Evolutionary conservation across 1,284 basidiomycete species (phyloP).

Genomic region (Ustilago esculenta): DNA sequence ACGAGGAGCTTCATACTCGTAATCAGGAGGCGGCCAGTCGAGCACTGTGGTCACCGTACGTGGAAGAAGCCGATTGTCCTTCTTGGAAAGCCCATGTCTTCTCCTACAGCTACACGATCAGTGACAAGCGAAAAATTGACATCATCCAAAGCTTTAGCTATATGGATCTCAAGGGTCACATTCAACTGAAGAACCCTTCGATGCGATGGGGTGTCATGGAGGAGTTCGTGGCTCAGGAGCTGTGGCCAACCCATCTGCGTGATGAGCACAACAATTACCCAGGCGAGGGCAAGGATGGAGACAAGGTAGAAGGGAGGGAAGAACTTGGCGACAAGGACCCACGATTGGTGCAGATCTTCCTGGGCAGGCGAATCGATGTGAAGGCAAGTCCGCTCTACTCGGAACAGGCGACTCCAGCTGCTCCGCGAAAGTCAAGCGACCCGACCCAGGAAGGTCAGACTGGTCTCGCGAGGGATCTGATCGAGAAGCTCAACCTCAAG

Average conservation of each 20-base stretch:
- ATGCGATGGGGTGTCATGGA: slow-evolving; percentile 84
- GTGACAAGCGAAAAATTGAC: slow-evolving; percentile 33
- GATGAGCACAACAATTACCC: slow-evolving; percentile 41
- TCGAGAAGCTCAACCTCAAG: slow-evolving; percentile 76
- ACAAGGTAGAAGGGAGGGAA: slow-evolving; percentile 27
- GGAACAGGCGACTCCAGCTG: slow-evolving; percentile 9
- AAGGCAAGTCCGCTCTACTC: slow-evolving; percentile 23
- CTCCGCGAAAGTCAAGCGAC: slow-evolving; percentile 43
- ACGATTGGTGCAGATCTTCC: slow-evolving; percentile 56
- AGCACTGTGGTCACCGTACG: slow-evolving; percentile 27
- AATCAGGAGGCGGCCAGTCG: slow-evolving; percentile 27
- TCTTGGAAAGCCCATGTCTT: slow-evolving; percentile 62
- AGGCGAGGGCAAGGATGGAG: slow-evolving; percentile 25
- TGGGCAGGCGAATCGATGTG: slow-evolving; percentile 46
- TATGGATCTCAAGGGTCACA: slow-evolving; percentile 83
- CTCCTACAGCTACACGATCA: slow-evolving; percentile 55
- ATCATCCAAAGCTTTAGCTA: slow-evolving; percentile 85
- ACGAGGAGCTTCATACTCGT: slow-evolving; percentile 56
- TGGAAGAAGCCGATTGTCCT: slow-evolving; percentile 23
- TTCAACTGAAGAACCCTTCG: slow-evolving; percentile 83
- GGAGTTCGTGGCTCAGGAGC: slow-evolving; percentile 75
- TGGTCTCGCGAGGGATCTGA: slow-evolving; percentile 56
- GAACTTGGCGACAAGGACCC: slow-evolving; percentile 54
- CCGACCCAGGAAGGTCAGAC: slow-evolving; percentile 45
- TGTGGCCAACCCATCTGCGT: slow-evolving; percentile 37